These are phyloP conservation scores for Talaromyces sp. DNA, from an alignment of 2,329 filamentous ascomycete species.

Conservation along the genomic window DNA sequence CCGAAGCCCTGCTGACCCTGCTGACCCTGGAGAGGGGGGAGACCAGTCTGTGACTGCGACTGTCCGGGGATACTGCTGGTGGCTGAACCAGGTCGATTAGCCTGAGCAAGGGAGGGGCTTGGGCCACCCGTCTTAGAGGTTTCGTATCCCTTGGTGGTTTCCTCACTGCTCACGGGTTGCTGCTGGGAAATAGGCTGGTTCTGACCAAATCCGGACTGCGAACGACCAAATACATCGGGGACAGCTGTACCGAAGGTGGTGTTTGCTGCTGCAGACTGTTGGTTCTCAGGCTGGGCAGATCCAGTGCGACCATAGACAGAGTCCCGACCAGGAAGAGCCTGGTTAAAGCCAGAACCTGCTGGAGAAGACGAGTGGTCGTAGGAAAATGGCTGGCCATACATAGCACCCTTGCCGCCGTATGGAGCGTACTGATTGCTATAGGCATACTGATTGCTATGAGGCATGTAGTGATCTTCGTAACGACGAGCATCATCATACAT, in stretches of 20 bases:
- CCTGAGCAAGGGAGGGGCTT: constrained; percentile 60
- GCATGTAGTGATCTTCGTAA: constrained; percentile 49
- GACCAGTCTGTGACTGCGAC: constrained; percentile 48
- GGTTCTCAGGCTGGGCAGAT: constrained; percentile 55
- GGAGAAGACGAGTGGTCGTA: constrained; percentile 65
- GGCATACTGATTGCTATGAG: constrained; percentile 52
- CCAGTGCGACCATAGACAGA: constrained; percentile 60
- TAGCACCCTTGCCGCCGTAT: constrained; percentile 54
- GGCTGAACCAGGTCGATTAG: constrained; percentile 61
- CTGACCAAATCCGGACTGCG: constrained; percentile 56
- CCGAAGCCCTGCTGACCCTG: constrained; percentile 55
- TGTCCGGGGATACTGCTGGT: constrained; percentile 57
- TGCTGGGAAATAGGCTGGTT: constrained; percentile 53
- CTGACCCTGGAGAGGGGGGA: constrained; percentile 55
- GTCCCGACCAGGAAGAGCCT: constrained; percentile 48
- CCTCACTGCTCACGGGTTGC: constrained; percentile 47
- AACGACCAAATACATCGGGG: constrained; percentile 59
- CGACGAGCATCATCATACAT: constrained; percentile 51
- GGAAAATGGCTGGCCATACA: constrained; percentile 64
- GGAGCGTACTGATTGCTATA: constrained; percentile 49
- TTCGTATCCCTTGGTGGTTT: constrained; percentile 56
- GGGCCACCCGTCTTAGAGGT: constrained; percentile 57
- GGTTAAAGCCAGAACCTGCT: constrained; percentile 53
- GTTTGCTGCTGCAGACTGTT: constrained; percentile 46
- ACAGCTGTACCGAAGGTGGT: constrained; percentile 51